Evolutionary conservation across 2,329 filamentous ascomycete genomes (phyloP), one percentile per base, ranked within the genome.

Genomic region (Cercospora sp.): DNA sequence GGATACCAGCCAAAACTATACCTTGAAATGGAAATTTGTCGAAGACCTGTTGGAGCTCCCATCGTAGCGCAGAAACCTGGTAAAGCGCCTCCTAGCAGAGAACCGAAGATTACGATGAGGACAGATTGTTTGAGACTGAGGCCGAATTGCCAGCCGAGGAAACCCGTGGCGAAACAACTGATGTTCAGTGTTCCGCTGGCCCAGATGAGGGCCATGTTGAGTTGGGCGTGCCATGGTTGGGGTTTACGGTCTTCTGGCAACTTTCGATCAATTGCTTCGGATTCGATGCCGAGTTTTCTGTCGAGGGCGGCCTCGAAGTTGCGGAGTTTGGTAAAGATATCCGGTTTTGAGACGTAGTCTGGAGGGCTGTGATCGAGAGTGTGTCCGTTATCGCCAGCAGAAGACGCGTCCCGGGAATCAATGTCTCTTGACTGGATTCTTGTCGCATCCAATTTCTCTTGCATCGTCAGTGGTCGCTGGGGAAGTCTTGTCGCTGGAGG

Each of bases 1-100:
- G 82, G 82, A 69, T 79, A 85, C 79, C 82, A 84, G n/a, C 83
- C 83, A 67, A 85, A 83, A n/a, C 81, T 82, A 71, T 82, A 83
- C 61, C 82, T 77, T 60, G 80, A 79, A 32, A 82, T 79, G 2
- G 77, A 77, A 59, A 85, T 83, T 65, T 82, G 80, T 59, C 83
- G 79, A 24, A 85, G 74, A 66, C 77, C 77, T 1, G 77, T 79
- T 3, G 76, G 72, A 0, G 77, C 71, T 3, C 77, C 77, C 34
- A 79, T 70, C 4, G 76, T 79, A 5, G 77, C 77, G 63, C 74
- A 77, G 66, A 78, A 79, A 8, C 77, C 77, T 13, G 73, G 70
- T 3, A 77, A 70, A 18, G 75, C 73, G 18, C 74, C 75, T 13
- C 77, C 77, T 1, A 79, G 69, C 1, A 79, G 32, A 1, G 77